Conservation (phyloP, 495 filamentous ascomycete genomes). For the Neurospora sp. region DNA sequence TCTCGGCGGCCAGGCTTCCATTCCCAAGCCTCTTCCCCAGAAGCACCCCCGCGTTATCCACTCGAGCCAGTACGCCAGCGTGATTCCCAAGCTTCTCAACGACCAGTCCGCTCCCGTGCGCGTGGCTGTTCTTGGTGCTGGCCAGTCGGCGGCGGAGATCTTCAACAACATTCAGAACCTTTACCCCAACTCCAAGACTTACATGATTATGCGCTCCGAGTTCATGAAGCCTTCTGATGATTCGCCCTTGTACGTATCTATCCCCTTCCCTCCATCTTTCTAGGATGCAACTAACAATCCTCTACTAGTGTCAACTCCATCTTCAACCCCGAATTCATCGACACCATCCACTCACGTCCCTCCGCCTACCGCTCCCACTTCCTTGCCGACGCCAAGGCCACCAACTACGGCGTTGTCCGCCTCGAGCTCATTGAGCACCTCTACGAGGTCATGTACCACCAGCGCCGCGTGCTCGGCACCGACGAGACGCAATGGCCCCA, state of each 20-base stretch:
- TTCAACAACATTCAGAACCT: conserved; percentile 78
- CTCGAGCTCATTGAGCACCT: conserved; percentile 77
- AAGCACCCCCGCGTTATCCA: conserved; percentile 64
- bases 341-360: conserved; percentile 57
- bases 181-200: conserved; percentile 71
- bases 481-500: conserved; percentile 70
- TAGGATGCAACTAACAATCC: conserved; percentile 2
- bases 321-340: conserved; percentile 78
- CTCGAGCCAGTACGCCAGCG: conserved; percentile 74
- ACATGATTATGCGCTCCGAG: conserved; percentile 64
- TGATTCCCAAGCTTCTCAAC: conserved; percentile 47
- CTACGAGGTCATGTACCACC: conserved; percentile 75
- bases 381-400: conserved; percentile 57
- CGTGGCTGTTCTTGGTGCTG: conserved; percentile 76
- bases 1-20: conserved; percentile 67
- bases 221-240: conserved; percentile 88
- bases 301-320: conserved; percentile 80
- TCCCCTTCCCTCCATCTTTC: background rate
- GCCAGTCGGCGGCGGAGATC: conserved; percentile 91
- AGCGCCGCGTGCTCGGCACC: conserved; percentile 55
- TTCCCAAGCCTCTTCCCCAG: conserved; percentile 56
- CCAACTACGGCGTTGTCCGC: conserved; percentile 91
- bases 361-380: conserved; percentile 50
- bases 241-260: conserved; percentile 70
- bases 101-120: conserved; percentile 50